Evolutionary conservation across 2,329 filamentous ascomycete genomes (phyloP).

Genomic region (Neofusicoccum parvum): DNA sequence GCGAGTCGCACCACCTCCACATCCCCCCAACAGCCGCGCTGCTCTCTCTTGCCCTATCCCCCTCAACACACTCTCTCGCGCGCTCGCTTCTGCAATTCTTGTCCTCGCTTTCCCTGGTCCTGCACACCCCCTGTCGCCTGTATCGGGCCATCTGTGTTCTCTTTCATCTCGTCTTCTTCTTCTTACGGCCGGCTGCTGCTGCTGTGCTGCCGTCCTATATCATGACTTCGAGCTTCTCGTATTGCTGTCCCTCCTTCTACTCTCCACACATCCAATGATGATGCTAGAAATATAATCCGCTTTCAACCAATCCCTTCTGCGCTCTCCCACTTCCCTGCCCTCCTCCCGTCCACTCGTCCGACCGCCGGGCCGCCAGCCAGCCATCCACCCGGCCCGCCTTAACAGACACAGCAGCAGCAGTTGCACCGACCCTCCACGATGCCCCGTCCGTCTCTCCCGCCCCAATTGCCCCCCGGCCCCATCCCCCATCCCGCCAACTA

Average conservation of each 20-base stretch:
- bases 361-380: not conserved
- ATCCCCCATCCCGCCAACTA: not conserved
- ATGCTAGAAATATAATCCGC: conserved; percentile 12
- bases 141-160: not conserved
- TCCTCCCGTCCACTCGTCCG: not conserved
- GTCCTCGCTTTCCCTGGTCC: not conserved
- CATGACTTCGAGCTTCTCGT: not conserved
- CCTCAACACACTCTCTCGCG: not conserved
- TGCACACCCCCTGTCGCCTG: not conserved
- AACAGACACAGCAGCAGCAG: not conserved
- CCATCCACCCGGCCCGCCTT: no score
- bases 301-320: not conserved
- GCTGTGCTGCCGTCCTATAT: not conserved
- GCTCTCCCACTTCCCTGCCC: not conserved
- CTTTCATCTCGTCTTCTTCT: not conserved
- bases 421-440: not conserved
- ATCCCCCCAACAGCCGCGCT: not conserved
- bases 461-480: not conserved
- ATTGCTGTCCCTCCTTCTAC: not conserved
- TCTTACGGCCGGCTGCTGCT: not conserved
- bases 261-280: not conserved
- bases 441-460: conserved; percentile 6
- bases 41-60: not conserved
- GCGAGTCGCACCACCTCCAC: conserved; percentile 10
- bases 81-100: not conserved